These are phyloP conservation scores for Lachancea nothofagi DNA, from an alignment of 805 yeast genomes.

Conservation along the genomic window DNA sequence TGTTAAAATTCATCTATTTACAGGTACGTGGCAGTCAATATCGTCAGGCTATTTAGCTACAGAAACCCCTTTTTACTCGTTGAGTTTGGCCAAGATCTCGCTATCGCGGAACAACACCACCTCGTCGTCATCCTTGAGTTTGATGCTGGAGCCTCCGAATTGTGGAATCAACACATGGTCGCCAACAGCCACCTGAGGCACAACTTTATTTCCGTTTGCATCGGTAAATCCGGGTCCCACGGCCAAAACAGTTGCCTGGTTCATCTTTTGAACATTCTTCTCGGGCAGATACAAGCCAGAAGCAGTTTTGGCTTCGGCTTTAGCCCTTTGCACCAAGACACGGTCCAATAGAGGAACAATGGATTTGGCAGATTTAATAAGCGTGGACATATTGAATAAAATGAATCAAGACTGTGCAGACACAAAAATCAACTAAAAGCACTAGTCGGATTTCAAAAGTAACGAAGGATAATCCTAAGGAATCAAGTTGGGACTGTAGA, in stretches of 20 bases:
- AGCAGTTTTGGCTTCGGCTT: constrained; percentile 86
- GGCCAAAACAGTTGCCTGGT: constrained; percentile 87
- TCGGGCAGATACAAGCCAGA: constrained; percentile 93
- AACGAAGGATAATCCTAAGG: too few species aligned
- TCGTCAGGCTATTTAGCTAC: constrained; percentile 10
- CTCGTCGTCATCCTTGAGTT: constrained; percentile 75
- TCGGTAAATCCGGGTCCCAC: constrained; percentile 91
- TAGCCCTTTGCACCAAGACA: constrained; percentile 89
- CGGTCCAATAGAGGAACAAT: constrained; percentile 93
- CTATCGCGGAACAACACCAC: constrained; percentile 83
- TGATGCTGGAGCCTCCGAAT: constrained; percentile 87
- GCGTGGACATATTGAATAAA: constrained; percentile 39
- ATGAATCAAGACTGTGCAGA: too few species aligned
- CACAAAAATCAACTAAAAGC: too few species aligned
- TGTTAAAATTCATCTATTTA: too few species aligned
- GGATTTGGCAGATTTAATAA: constrained; percentile 76
- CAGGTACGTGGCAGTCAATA: background rate
- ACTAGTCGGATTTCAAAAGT: too few species aligned
- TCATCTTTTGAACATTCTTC: constrained; percentile 89
- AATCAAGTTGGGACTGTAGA: too few species aligned
- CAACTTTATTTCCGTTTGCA: constrained; percentile 64
- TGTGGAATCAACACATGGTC: constrained; percentile 92
- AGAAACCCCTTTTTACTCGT: constrained; percentile 36
- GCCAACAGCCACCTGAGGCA: constrained; percentile 77
- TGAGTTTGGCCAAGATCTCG: constrained; percentile 91